Conservation (phyloP, 257 asterid species). For the Mentha longifolia region DNA sequence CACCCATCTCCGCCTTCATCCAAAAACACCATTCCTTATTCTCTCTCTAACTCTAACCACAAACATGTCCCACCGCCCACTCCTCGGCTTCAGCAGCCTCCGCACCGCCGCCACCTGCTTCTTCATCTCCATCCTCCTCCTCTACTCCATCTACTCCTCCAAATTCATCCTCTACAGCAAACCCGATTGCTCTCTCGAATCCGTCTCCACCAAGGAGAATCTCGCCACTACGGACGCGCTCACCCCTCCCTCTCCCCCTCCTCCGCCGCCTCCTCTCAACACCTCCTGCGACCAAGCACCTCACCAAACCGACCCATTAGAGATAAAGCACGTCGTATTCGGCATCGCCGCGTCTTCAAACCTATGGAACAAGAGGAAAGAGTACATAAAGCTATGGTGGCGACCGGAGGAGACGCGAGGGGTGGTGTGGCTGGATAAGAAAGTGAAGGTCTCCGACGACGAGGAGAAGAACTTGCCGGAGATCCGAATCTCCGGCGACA, state of each 20-base stretch:
- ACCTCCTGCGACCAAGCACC: constrained; percentile 1
- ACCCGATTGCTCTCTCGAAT: constrained; percentile 16
- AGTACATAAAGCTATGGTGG: constrained; percentile 76
- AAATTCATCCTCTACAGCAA: constrained; percentile 46
- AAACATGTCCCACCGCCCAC: constrained; percentile 40
- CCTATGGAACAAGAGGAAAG: constrained; percentile 69
- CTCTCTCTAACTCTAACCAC: not conserved
- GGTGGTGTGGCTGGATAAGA: constrained; percentile 69
- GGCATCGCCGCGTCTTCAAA: constrained; percentile 70
- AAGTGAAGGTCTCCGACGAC: constrained; percentile 44
- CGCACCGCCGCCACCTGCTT: constrained; percentile 46
- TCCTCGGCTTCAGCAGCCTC: constrained; percentile 46
- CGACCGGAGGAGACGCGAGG: constrained; percentile 67
- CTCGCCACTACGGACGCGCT: not conserved
- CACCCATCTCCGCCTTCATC: not conserved
- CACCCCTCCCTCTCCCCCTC: not conserved
- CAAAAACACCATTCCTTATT: constrained; percentile 5
- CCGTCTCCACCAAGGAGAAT: constrained; percentile 32
- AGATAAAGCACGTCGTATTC: constrained; percentile 60
- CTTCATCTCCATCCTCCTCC: constrained; percentile 45
- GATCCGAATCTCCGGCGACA: constrained; percentile 57
- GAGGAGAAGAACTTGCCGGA: constrained; percentile 43
- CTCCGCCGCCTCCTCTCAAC: not conserved
- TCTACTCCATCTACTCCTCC: constrained; percentile 60
- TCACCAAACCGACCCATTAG: constrained; percentile 19